Evolutionary conservation across 1,139 yeast genomes (phyloP).

Genomic region (Meyerozyma carpophila): DNA sequence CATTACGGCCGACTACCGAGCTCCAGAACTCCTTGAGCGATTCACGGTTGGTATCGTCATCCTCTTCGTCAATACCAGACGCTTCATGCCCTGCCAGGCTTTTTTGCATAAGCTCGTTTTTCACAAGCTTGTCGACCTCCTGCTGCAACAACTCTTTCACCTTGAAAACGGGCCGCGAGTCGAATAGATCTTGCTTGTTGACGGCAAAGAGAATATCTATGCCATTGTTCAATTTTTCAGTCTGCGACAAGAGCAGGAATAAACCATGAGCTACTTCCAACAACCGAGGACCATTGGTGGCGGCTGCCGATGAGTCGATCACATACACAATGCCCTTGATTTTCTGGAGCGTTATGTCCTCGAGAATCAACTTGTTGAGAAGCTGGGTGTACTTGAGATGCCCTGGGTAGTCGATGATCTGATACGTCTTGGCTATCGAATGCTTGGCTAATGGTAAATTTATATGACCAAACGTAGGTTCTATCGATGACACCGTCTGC

Average conservation of each 20-base stretch:
- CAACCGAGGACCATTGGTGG: constrained; percentile 14
- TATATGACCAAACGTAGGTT: constrained; percentile 27
- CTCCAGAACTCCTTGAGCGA: constrained; percentile 36
- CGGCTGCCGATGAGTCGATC: constrained; percentile 51
- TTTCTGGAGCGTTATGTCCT: constrained; percentile 39
- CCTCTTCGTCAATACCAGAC: constrained; percentile 34
- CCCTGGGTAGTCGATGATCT: constrained; percentile 80
- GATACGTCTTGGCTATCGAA: constrained; percentile 29
- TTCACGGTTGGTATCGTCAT: constrained; percentile 18
- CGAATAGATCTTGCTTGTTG: constrained; percentile 80
- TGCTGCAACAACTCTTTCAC: constrained; percentile 53
- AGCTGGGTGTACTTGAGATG: constrained; percentile 63
- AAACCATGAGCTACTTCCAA: constrained; percentile 49
- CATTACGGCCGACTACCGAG: constrained; percentile 39
- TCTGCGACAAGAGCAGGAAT: constrained; percentile 47
- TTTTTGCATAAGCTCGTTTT: constrained; percentile 34
- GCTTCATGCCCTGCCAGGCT: constrained; percentile 4
- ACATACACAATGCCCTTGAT: constrained; percentile 66
- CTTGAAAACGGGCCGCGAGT: constrained; percentile 64
- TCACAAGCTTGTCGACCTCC: constrained; percentile 58
- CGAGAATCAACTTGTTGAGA: constrained; percentile 36
- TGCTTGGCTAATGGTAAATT: constrained; percentile 31
- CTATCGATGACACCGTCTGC: constrained; percentile 41
- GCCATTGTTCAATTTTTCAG: constrained; percentile 60
- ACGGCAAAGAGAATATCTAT: constrained; percentile 71